Evolutionary conservation across 2,329 filamentous ascomycete species (phyloP).

Genomic region (Ascomycota sp.): DNA sequence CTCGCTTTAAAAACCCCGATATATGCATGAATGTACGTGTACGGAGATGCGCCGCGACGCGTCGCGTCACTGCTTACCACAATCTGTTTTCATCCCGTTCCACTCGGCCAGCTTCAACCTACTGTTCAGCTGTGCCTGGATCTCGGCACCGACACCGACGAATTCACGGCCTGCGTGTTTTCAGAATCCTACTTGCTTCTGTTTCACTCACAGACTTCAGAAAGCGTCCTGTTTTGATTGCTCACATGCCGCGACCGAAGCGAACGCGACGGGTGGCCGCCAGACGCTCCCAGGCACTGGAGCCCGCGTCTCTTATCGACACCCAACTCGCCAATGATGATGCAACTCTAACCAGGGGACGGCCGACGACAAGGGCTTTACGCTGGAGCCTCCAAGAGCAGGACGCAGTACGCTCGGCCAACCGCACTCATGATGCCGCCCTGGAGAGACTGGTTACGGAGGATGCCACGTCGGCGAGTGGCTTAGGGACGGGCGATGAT

Average conservation of each 20-base stretch:
- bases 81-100: too few relatives aligned
- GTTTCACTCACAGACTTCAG: too few relatives aligned
- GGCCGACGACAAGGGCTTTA: slow-evolving; percentile 4
- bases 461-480: slow-evolving; percentile 11
- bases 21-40: too few relatives aligned
- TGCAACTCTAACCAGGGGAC: slow-evolving; percentile 7
- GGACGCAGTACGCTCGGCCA: slow-evolving; percentile 8
- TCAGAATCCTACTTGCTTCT: too few relatives aligned
- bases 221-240: too few relatives aligned
- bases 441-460: slow-evolving; percentile 15
- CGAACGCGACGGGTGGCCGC: slow-evolving; percentile 2
- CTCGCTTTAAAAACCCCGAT: too few relatives aligned
- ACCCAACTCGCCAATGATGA: slow-evolving; percentile 6
- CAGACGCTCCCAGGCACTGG: background rate
- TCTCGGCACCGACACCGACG: too few relatives aligned
- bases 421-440: slow-evolving; percentile 15
- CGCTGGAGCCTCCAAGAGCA: slow-evolving; percentile 7
- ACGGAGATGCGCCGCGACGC: too few relatives aligned
- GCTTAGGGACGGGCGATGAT: slow-evolving; percentile 8
- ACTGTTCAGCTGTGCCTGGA: too few relatives aligned
- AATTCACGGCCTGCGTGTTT: too few relatives aligned
- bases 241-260: slow-evolving; percentile 4
- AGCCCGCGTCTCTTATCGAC: background rate
- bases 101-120: too few relatives aligned
- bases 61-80: too few relatives aligned